Conservation (phyloP, 352 stramenopile species). For the Phytophthora multivora region DNA sequence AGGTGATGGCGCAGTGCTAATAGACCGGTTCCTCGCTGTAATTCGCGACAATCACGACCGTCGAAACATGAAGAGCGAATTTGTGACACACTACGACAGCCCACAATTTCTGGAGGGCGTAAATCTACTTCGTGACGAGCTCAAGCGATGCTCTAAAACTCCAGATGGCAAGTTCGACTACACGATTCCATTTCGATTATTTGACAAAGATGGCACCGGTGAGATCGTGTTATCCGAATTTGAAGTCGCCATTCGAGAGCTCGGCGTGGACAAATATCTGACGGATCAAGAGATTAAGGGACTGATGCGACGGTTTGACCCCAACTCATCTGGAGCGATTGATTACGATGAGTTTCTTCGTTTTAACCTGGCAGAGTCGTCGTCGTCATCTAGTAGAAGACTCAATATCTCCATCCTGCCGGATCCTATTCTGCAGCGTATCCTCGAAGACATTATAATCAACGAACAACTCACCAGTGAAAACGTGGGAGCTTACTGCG, state of each 20-base stretch:
- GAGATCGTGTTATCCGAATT: constrained; percentile 79
- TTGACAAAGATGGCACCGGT: constrained; percentile 74
- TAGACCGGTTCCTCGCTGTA: constrained; percentile 74
- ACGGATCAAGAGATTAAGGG: constrained; percentile 81
- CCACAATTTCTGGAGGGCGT: constrained; percentile 78
- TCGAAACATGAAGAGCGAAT: constrained; percentile 86
- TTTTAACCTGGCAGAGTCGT: constrained; percentile 74
- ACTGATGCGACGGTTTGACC: constrained; percentile 77
- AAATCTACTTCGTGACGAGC: constrained; percentile 67
- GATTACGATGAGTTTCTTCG: constrained; percentile 79
- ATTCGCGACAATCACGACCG: constrained; percentile 74
- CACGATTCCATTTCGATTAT: constrained; percentile 66
- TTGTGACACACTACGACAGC: constrained; percentile 83
- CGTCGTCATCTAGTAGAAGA: constrained; percentile 48
- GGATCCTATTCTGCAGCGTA: constrained; percentile 40
- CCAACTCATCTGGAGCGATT: constrained; percentile 69
- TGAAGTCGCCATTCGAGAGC: constrained; percentile 66
- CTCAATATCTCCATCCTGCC: constrained; percentile 29
- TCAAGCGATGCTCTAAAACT: constrained; percentile 80
- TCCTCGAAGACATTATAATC: constrained; percentile 54
- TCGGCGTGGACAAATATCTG: constrained; percentile 77
- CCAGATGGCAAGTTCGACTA: constrained; percentile 81
- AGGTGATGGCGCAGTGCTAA: constrained; percentile 62
- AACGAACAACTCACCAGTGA: constrained; percentile 51
- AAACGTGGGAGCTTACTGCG: constrained; percentile 58